Conservation (phyloP, 306 rosid genomes). For the Trifolium repens region DNA sequence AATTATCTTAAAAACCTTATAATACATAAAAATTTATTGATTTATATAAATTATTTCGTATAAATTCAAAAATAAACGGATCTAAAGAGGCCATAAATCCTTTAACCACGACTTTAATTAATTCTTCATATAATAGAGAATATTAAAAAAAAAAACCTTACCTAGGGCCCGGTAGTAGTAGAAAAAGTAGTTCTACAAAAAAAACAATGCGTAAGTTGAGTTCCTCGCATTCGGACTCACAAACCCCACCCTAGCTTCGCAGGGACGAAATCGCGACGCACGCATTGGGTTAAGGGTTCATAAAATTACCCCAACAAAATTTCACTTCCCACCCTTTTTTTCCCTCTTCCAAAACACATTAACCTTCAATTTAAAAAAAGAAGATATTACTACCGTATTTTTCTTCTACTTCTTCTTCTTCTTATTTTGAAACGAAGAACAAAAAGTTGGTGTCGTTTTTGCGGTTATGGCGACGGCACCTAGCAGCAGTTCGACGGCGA, state of each 20-base stretch:
- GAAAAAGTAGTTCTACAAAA: no score
- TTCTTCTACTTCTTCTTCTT: background rate
- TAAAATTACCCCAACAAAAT: background rate
- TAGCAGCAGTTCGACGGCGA: constrained; percentile 23
- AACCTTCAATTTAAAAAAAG: background rate
- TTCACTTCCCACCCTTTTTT: background rate
- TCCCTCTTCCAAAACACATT: background rate
- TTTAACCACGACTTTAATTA: no score
- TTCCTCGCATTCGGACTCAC: background rate
- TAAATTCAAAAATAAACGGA: no score
- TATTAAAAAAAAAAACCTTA: no score
- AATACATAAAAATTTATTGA: no score
- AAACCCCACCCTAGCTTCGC: background rate
- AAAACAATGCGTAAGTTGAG: background rate
- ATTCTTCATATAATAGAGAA: no score
- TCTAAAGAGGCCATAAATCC: no score
- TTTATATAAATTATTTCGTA: no score
- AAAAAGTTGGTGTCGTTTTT: background rate
- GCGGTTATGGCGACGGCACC: constrained; percentile 21
- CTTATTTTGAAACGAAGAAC: background rate
- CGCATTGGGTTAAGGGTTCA: background rate
- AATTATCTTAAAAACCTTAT: no score
- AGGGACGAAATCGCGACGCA: background rate
- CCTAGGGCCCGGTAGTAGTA: no score
- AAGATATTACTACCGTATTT: background rate